These are phyloP conservation scores for Pontederia crassipes DNA, from an alignment of 176 grass and related monocot species.

Conservation along the genomic window DNA sequence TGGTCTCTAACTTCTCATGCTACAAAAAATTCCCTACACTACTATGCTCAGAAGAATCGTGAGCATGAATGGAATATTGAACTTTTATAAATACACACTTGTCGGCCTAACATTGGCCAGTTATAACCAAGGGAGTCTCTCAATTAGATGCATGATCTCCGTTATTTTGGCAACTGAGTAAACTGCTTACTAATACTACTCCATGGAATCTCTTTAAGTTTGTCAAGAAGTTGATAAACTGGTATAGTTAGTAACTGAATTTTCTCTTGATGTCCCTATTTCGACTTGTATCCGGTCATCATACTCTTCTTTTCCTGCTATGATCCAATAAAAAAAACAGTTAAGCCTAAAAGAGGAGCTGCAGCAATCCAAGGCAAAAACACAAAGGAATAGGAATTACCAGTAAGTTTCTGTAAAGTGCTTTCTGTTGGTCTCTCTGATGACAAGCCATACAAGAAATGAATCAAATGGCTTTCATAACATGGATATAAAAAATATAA, in stretches of 20 bases:
- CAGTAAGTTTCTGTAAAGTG: too few relatives aligned
- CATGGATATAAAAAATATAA: too few relatives aligned
- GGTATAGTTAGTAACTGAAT: neutral
- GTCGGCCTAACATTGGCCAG: neutral
- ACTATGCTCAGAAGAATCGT: constrained; percentile 30
- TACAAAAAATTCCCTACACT: constrained; percentile 21
- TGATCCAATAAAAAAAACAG: too few relatives aligned
- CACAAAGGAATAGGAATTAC: too few relatives aligned
- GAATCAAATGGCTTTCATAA: too few relatives aligned
- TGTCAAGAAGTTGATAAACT: neutral
- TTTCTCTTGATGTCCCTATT: neutral
- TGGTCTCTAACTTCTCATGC: constrained; percentile 16
- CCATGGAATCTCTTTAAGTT: neutral
- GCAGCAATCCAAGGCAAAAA: too few relatives aligned
- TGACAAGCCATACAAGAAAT: too few relatives aligned
- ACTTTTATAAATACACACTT: neutral
- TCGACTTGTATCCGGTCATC: neutral
- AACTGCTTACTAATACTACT: neutral
- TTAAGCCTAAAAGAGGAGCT: too few relatives aligned
- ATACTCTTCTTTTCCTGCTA: neutral
- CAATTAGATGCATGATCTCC: neutral
- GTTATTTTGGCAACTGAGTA: neutral
- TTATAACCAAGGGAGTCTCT: neutral
- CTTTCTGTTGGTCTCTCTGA: too few relatives aligned
- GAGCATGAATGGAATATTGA: constrained; percentile 13